Base-by-base conservation (phyloP, 129 eudicot species). In the Flaveria linearis region DNA sequence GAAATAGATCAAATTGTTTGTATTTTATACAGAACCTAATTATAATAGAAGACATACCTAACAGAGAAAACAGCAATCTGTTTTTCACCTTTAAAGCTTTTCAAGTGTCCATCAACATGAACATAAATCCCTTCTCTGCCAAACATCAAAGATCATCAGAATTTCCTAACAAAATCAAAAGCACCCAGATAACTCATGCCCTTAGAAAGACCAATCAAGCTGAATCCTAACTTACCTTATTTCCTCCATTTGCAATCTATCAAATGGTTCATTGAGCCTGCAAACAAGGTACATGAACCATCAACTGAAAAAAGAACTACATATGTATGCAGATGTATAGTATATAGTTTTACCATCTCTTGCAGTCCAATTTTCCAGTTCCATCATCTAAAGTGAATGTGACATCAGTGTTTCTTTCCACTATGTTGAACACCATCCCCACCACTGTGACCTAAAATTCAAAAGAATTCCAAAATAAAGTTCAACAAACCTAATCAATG, bases 111-210 rank as follows among this genome's bases (percentile, higher is more conserved):
- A 72, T 89, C 89, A 62, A 91, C 94, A 43, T 76, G 87, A 36
- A 88, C 97, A 78, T 95, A 95, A 74, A 82, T 88, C 81, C 96
- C 96, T 75, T 95, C 81, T 62, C 99, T 95, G 85, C 76, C 28
- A 64, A 64, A 66, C 30, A 74, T 7, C 69, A 23, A 28, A 43
- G 47, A 56, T 58, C 36, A 66, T 7, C 1, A 66, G 5, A 71
- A 10, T 13, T 45, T 20, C 30, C 16, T 46, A 78, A 75, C 33
- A 49, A 33, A 16, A 62, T 26, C 5, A 62, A 57, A 0, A 58
- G 23, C 58, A 28, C 15, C 28, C 64, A 68, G 7, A 71, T 25
- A 30, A 62, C 30, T 28, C 15, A 70, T 20, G 26, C 53, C 13
- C 52, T 9, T 36, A 57, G 2, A 22, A 65, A 10, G 9, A 26